Evolutionary conservation across 1,139 yeast species (phyloP), one percentile per base, ranked within the genome.

Genomic region (Scheffersomyces cryptocercus): DNA sequence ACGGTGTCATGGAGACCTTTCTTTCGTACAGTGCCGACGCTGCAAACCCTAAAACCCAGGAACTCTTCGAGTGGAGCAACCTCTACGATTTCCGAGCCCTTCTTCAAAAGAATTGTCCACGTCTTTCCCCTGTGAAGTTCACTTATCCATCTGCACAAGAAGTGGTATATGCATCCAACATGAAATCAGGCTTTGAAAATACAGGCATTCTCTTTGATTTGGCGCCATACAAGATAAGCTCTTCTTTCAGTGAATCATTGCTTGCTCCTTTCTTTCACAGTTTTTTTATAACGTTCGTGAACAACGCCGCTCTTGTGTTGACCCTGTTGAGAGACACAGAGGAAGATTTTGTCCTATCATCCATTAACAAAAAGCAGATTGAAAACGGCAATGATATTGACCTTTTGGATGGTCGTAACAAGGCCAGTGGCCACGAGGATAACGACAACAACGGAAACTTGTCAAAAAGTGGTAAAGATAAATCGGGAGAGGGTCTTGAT

Each of bases 311-410:
- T 1, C 84, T 88, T 46, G 72, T 91, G 12, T 71, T 93, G 45
- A 86, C 91, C 4, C 86, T 85, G 55, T 78, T 93, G 58, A 79
- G 95, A 52, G 88, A 88, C 52, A 81, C 82, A 11, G 98, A 93
- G 61, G 99, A 93, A 57, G 98, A 93, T 59, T 78, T 82, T 35
- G 65, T 85, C 43, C 63, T 88, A 43, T 80, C 88, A 10, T 67
- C 75, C 2, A 59, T 66, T 41, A 70, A 69, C 44, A 64, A 54
- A 46, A 61, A 59, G 35, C 68, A 69, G 38, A 59, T 59, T 35
- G 65, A 64, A 37, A 55, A 44, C 8, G 28, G n/a, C 20, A 13
- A 36, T 3, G 47, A 43, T n/a, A 39, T 14, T 28, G 33, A 29
- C 10, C 16, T 35, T 29, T 31, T 34, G 16, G 29, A 30, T 9